Evolutionary conservation across 129 eudicot species (phyloP).

Genomic region (Arctium minus): DNA sequence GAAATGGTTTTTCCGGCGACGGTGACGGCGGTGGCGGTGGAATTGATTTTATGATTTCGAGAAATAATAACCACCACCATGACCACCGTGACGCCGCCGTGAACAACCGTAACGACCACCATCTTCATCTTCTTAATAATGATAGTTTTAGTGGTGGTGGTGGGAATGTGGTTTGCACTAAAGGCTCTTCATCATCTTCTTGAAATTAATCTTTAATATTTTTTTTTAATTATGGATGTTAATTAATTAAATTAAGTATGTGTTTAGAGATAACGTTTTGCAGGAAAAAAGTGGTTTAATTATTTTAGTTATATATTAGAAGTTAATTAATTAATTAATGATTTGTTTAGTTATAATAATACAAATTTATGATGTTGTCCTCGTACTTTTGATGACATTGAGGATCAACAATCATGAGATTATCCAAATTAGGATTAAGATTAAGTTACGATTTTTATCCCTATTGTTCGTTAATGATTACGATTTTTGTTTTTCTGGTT

Average conservation of each 20-base stretch:
- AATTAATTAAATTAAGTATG: not conserved
- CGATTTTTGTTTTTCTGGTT: no score
- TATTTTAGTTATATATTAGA: constrained; percentile 25
- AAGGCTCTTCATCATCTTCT: constrained; percentile 67
- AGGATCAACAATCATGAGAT: constrained; percentile 31
- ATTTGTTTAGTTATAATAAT: not conserved
- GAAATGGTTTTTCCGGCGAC: not conserved
- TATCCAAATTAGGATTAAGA: constrained; percentile 12
- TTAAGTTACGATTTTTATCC: no score
- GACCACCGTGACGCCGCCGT: constrained; percentile 17
- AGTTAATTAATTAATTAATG: not conserved
- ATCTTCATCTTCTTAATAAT: constrained; percentile 9
- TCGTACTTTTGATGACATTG: constrained; percentile 14
- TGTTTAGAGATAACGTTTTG: constrained; percentile 4
- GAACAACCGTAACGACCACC: not conserved
- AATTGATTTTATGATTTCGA: constrained; percentile 16
- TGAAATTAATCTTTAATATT: constrained; percentile 21
- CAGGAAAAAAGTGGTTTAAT: not conserved
- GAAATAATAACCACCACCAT: constrained; percentile 10
- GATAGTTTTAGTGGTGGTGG: constrained; percentile 10
- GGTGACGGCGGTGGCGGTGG: not conserved
- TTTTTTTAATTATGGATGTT: constrained; percentile 3
- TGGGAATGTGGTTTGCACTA: constrained; percentile 36
- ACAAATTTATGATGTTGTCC: not conserved
- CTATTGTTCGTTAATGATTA: no score